Base-by-base conservation (phyloP, 345 rosid species). In the Eucalyptus tenuipes region DNA sequence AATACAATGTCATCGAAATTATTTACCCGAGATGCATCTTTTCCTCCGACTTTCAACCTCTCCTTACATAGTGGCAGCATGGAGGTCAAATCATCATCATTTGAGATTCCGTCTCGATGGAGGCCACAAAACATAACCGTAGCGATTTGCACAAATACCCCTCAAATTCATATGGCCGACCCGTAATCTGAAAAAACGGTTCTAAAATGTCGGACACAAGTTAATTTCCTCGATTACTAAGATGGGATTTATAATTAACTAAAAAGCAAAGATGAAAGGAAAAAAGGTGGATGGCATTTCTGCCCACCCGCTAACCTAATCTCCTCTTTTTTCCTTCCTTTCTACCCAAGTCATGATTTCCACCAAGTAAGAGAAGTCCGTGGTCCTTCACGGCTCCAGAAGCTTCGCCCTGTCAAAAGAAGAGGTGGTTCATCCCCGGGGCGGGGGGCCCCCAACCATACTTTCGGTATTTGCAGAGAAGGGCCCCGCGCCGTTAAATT, bases 61-160 rank as follows among this genome's bases (percentile, higher is more conserved):
- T 13, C 71, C 17, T n/a, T n/a, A n/a, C 1, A n/a, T 64, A 14
- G 9, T 6, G 10, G 18, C 10, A 3, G 5, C 10, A 2, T 0
- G 7, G 4, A 10, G 27, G 14, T 37, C 45, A 40, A 71, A 17
- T 40, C 47, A 20, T 75, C 45, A 3, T 11, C 4, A 40, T 37
- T 11, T 6, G 45, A 37, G 25, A 24, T 37, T 10, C 45, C 47
- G 1, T 37, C 27, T 37, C 47, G 42, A 3, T 9, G 2, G 12
- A 8, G 24, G 24, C 7, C 10, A 17, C 24, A 11, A 9, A 33
- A 33, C 2, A 4, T 7, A 10, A 17, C 11, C 25, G 5, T 8
- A 4, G 27, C 29, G 15, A 75, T 11, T 5, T 20, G 15, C 82
- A 20, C 4, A 20, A 3, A 20, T 20, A 20, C 27, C 82, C 47